Base-by-base conservation (phyloP, 1,139 yeast species). In the Maudiozyma humilis region DNA sequence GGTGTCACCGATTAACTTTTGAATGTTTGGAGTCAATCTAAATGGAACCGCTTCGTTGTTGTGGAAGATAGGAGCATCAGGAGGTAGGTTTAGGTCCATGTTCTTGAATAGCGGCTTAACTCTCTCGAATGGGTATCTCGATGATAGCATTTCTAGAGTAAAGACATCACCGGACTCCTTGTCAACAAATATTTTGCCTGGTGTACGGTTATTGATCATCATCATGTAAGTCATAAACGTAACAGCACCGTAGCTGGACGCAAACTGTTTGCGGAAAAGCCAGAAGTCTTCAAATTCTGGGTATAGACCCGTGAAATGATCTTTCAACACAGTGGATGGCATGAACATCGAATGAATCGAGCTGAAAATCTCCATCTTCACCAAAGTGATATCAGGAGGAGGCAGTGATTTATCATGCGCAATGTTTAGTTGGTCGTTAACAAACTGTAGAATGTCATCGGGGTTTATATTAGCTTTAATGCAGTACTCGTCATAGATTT, bases 11-110 rank as follows among this genome's bases (percentile, higher is more conserved):
- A 93, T 87, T 57, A 91, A 73, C 52, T 84, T 82, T 64, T 91
- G 98, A 46, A 93, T 77, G 60, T 93, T 93, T 34, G 98, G 98
- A 4, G 99, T 91, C 59, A 93, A 73, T 59, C 99, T 75, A 75
- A 93, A 91, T 35, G 98, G 97, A 42, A 91, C 97, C 53, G 88
- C 78, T 62, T 93, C 99, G n/a, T 89, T 79, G 56, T 88, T 87
- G 60, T 84, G 85, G 71, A 91, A 88, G 32, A 91, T 74, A 27
- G 99, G 98, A 0, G 94, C 82, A 56, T 79, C 87, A 44, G 78
- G 65, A 3, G 78, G 73, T 27, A 82, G 73, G 56, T 72, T 75
- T 51, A 79, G 74, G 48, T 71, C 73, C 23, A 68, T 64, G 46
- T 68, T 72, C 13, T 85, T 83, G 53, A 81, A 71, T 19, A 57